These are phyloP conservation scores for Rhizophora mangle DNA, from an alignment of 345 rosid species.

Conservation along the genomic window DNA sequence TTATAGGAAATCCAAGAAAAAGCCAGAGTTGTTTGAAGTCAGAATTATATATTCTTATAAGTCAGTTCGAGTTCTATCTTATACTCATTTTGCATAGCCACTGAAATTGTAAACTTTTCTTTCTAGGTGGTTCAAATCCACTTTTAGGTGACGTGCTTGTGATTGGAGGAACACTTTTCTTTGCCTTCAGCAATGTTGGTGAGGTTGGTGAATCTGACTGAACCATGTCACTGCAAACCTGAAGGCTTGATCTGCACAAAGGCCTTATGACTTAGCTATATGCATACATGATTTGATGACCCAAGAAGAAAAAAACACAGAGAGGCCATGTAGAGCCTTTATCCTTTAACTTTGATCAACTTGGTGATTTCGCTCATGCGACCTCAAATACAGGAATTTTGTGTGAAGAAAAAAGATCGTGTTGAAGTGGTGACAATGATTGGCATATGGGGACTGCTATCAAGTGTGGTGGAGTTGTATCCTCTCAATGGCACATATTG, in stretches of 20 bases:
- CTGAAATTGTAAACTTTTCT: neutral
- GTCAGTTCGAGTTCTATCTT: neutral
- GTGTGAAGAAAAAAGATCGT: conserved; percentile 49
- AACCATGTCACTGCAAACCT: neutral
- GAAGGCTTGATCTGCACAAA: neutral
- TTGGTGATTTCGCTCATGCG: neutral
- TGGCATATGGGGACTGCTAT: conserved; percentile 44
- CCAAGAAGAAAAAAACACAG: too few relatives aligned
- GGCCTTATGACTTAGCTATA: too few relatives aligned
- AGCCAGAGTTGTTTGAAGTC: too few relatives aligned
- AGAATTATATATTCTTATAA: neutral
- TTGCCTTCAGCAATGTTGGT: conserved; percentile 53
- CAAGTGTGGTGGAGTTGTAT: conserved; percentile 49
- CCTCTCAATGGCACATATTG: conserved; percentile 12
- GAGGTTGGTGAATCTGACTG: conserved; percentile 37
- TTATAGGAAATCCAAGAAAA: too few relatives aligned
- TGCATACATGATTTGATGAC: too few relatives aligned
- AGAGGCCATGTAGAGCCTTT: too few relatives aligned
- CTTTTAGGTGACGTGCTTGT: conserved; percentile 51
- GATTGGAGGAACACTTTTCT: conserved; percentile 43
- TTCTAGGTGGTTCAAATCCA: conserved; percentile 45
- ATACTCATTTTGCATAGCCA: neutral
- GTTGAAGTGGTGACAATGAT: conserved; percentile 54
- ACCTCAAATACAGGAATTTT: conserved; percentile 46
- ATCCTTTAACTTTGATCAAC: too few relatives aligned